phyloP scores from a whole-genome alignment of 192 early-diverging fungal genomes.

The Mortierella hygrophila region DNA sequence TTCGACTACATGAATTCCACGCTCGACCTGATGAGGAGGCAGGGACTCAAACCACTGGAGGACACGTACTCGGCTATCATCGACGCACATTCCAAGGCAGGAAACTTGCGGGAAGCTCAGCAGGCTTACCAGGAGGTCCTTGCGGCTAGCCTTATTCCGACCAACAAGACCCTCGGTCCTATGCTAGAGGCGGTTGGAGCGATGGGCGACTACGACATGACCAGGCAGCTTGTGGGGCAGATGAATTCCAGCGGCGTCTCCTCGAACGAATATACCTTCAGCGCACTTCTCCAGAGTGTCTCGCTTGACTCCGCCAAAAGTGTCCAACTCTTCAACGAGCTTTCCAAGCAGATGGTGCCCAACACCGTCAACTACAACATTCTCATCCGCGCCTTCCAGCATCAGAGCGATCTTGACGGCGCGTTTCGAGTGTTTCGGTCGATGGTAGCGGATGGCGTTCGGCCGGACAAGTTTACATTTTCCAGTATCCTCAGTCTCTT shows the following conservation, averaged over 20 bases:
- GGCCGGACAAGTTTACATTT: conserved; percentile 61
- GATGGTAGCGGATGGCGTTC: conserved; percentile 46
- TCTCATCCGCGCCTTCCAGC: conserved; percentile 60
- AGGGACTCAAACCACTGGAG: conserved; percentile 40
- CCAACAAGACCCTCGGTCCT: conserved; percentile 27
- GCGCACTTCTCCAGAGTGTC: conserved; percentile 41
- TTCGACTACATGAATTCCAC: conserved; percentile 50
- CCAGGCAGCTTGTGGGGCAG: conserved; percentile 42
- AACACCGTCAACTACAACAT: conserved; percentile 60
- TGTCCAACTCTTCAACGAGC: conserved; percentile 27
- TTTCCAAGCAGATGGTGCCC: conserved; percentile 49
- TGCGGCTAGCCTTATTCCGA: conserved; percentile 27
- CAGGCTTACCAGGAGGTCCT: conserved; percentile 40
- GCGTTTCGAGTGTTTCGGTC: conserved; percentile 54
- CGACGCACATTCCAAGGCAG: conserved; percentile 47
- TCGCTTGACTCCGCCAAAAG: conserved; percentile 19
- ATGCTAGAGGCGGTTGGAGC: conserved; percentile 52
- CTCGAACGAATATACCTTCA: conserved; percentile 47
- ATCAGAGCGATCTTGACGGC: conserved; percentile 57
- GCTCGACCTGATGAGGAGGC: conserved; percentile 34
- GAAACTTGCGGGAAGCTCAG: conserved; percentile 48
- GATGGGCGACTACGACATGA: conserved; percentile 54
- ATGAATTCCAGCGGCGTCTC: conserved; percentile 44
- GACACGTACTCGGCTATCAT: conserved; percentile 45
- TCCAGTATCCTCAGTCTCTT: conserved; percentile 65